These are phyloP conservation scores for Ceriops decandra DNA, from an alignment of 345 rosid species.

Conservation along the genomic window DNA sequence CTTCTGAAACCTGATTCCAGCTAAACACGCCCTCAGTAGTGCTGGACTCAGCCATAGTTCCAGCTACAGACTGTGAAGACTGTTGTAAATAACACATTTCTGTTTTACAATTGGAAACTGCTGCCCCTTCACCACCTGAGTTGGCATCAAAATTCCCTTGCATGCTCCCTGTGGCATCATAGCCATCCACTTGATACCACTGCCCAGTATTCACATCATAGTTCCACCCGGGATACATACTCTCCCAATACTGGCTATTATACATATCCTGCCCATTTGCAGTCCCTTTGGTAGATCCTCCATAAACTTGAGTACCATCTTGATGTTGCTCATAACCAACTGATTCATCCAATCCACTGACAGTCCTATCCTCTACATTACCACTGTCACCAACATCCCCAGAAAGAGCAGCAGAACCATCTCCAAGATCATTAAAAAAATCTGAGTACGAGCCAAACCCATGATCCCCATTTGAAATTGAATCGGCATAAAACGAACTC, in stretches of 20 bases:
- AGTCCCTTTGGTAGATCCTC: slow-evolving; percentile 25
- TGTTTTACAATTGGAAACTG: slow-evolving; percentile 40
- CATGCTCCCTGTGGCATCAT: slow-evolving; percentile 23
- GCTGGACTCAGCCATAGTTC: slow-evolving; percentile 40
- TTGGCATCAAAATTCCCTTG: slow-evolving; percentile 35
- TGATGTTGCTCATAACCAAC: slow-evolving; percentile 35
- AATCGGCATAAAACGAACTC: slow-evolving; percentile 73
- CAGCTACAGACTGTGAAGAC: slow-evolving; percentile 50
- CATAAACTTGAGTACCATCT: slow-evolving; percentile 32
- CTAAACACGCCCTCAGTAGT: slow-evolving; percentile 51
- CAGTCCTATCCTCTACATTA: slow-evolving; percentile 22
- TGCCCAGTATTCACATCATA: slow-evolving; percentile 65
- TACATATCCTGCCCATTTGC: slow-evolving; percentile 46
- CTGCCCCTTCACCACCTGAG: slow-evolving; percentile 41
- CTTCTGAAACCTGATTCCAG: slow-evolving; percentile 67
- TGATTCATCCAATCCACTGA: slow-evolving; percentile 34
- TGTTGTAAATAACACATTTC: slow-evolving; percentile 63
- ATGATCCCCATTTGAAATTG: slow-evolving; percentile 37
- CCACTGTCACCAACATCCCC: slow-evolving; percentile 29
- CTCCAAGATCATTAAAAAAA: slow-evolving; percentile 61
- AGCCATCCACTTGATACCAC: slow-evolving; percentile 73
- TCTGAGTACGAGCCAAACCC: slow-evolving; percentile 73
- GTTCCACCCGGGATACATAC: slow-evolving; percentile 88
- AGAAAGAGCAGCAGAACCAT: slow-evolving; percentile 36
- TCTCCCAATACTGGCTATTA: slow-evolving; percentile 68